Base-by-base conservation (phyloP, 306 rosid species). In the Adenanthera pavonina region DNA sequence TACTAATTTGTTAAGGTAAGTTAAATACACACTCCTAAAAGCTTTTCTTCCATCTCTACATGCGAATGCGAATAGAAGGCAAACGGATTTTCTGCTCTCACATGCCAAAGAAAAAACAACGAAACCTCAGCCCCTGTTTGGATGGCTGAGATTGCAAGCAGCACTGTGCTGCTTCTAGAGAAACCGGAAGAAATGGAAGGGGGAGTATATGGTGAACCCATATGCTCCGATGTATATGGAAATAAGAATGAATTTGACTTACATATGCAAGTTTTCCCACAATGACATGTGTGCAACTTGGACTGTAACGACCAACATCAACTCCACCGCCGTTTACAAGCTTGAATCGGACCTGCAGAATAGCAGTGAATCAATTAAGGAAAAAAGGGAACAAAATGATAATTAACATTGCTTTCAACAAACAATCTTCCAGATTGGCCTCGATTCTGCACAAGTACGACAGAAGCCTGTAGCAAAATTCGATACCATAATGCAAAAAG, bases 301-400 rank as follows among this genome's bases (percentile, higher is more conserved):
- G 85, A 78, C 80, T 73, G 83, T 91, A 91, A 82, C 78, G 85
- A 54, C 91, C 92, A 14, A 43, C 92, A 49, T 95, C 98, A 34
- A 86, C 88, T 54, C 94, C 99, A 20, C 96, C 97, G 74, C 97
- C 91, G 25, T 85, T 80, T 5, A 90, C 84, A 60, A 95, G 94
- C 91, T 86, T 93, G 56, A 82, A 83, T 48, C 94, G 97, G 72
- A 92, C 85, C 99, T 95, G 46, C 20, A 82, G 14, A 69, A 52
- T 19, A 52, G 36, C 16, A 85, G 5, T 35, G 14, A 56, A 73
- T 19, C 65, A 66, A 71, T 25, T 11, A 38, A 15, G 13, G 35
- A 25, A 33, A 33, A 33, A 20, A 34, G 12, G 16, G 65, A 25
- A 25, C 7, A 3, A 59, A 47, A 69, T 5, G 36, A 41, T 52